A percentile compares a stretch with the other conserved stretches of the same genome.
phyloP scores from a whole-genome alignment of 2,329 filamentous ascomycete genomes.

The Beauveria bassiana region DNA sequence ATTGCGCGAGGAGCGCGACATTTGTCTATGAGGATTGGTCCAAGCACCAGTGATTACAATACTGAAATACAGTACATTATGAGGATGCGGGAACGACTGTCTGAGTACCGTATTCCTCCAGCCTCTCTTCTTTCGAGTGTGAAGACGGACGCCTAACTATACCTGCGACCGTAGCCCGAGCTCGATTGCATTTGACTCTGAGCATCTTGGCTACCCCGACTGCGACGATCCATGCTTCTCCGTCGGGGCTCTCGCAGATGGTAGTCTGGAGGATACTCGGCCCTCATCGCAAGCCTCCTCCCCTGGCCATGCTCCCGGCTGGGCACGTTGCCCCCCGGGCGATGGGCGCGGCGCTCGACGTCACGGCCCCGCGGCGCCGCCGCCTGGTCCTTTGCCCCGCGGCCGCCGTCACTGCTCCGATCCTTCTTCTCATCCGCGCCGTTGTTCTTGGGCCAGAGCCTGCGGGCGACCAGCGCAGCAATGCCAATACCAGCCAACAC shows the following conservation, averaged over 20 bases:
- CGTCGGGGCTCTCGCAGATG: neutral
- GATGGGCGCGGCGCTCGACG: neutral
- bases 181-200: neutral
- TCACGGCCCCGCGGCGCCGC: neutral
- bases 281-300: neutral
- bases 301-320: neutral
- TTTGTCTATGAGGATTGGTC: too few relatives aligned
- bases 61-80: neutral
- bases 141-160: neutral
- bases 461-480: constrained; percentile 26
- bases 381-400: neutral
- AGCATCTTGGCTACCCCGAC: neutral
- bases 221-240: neutral
- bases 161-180: neutral
- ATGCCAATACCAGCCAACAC: constrained; percentile 28
- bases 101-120: constrained; percentile 2
- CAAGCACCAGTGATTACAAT: neutral
- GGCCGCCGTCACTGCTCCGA: neutral
- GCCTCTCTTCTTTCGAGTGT: neutral
- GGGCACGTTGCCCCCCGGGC: neutral
- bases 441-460: constrained; percentile 26
- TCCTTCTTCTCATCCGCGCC: neutral
- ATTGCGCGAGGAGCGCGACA: neutral
- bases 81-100: neutral
- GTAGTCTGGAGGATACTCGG: neutral